Conservation (phyloP, 768 basidiomycete species). For the Calocybe gangraenosa region DNA sequence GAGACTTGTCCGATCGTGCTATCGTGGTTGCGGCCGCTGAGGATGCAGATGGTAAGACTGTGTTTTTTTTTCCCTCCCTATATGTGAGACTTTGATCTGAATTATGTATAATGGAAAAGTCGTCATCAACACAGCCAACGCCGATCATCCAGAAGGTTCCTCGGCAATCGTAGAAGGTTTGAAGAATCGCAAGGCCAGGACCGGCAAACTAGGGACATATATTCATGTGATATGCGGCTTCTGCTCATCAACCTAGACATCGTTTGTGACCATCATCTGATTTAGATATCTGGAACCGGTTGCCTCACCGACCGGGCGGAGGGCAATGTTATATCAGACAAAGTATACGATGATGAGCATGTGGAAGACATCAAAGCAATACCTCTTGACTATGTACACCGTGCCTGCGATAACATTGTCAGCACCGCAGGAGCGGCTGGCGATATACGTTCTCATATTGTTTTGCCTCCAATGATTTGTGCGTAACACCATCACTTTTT, state of each 20-base stretch:
- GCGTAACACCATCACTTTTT: not conserved
- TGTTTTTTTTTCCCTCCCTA: not conserved
- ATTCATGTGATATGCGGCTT: constrained; percentile 10
- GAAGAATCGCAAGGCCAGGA: constrained; percentile 12
- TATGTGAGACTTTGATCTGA: not conserved
- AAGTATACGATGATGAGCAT: constrained; percentile 15
- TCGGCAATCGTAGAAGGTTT: constrained; percentile 13
- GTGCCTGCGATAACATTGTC: constrained; percentile 10
- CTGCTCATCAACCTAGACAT: not conserved
- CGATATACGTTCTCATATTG: constrained; percentile 13
- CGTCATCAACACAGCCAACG: constrained; percentile 12
- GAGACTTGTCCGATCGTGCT: constrained; percentile 8
- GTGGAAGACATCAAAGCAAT: constrained; percentile 16
- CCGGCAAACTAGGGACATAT: constrained; percentile 10
- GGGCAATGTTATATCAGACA: constrained; percentile 11
- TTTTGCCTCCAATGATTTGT: constrained; percentile 16
- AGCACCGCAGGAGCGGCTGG: constrained; percentile 13
- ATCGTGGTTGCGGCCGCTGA: constrained; percentile 12
- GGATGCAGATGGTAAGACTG: constrained; percentile 11
- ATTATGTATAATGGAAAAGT: not conserved
- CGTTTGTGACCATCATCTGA: not conserved
- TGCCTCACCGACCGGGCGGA: constrained; percentile 11
- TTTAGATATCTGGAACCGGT: constrained; percentile 12
- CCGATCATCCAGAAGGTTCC: constrained; percentile 13
- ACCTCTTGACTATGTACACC: constrained; percentile 13